Percentiles rank a stretch among this genome's conserved stretches.
phyloP scores from a whole-genome alignment of 768 basidiomycete species.

The Russula ochroleuca region DNA sequence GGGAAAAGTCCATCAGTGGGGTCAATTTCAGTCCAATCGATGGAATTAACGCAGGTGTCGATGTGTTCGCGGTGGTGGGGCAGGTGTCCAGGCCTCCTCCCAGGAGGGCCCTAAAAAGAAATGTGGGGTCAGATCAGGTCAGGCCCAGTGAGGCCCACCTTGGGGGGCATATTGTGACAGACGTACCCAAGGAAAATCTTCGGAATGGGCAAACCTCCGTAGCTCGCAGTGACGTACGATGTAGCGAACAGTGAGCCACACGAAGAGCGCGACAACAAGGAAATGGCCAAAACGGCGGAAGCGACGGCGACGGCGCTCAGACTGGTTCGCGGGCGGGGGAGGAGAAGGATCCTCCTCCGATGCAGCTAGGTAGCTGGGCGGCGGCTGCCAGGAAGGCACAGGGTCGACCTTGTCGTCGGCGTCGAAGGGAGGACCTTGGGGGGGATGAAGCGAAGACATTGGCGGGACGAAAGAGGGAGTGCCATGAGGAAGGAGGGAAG shows the following conservation, averaged over 20 bases:
- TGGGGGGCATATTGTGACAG: background rate
- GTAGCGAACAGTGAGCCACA: conserved; percentile 2
- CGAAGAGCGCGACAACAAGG: background rate
- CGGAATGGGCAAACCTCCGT: background rate
- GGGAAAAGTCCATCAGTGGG: background rate
- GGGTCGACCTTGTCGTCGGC: conserved; percentile 8
- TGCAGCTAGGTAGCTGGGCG: conserved; percentile 1
- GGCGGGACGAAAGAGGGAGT: background rate
- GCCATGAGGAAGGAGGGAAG: background rate
- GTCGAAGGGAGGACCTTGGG: background rate
- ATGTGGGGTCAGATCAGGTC: background rate
- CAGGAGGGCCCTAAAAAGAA: background rate
- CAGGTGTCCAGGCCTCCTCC: background rate
- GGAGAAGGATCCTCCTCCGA: background rate
- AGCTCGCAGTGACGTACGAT: conserved; percentile 4
- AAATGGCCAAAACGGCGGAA: conserved; percentile 9
- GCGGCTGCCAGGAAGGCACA: background rate
- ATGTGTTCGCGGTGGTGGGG: background rate
- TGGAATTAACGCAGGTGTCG: conserved; percentile 9
- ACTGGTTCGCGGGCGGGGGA: background rate
- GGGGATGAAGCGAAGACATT: background rate
- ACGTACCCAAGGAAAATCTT: background rate
- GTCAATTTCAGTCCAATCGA: conserved; percentile 6
- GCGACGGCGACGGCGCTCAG: background rate
- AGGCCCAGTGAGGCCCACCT: too few relatives aligned